Conservation (phyloP, 352 stramenopile genomes). For the Globisporangium irregulare region DNA sequence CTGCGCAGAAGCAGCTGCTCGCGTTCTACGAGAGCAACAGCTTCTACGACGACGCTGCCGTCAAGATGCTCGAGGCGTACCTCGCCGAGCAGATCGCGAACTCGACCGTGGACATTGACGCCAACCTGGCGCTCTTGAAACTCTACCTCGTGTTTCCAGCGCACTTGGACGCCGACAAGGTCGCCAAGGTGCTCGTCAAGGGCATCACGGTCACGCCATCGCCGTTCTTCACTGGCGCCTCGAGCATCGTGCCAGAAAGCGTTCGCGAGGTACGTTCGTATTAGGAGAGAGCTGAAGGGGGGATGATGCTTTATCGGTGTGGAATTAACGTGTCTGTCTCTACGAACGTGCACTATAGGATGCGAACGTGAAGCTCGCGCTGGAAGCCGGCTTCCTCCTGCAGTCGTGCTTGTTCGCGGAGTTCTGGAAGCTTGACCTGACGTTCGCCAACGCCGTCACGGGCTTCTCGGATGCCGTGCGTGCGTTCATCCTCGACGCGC, state of each 20-base stretch:
- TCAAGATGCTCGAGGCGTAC: constrained; percentile 64
- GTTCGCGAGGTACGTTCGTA: constrained; percentile 35
- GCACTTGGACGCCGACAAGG: constrained; percentile 49
- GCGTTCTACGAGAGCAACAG: constrained; percentile 37
- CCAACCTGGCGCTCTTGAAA: constrained; percentile 78
- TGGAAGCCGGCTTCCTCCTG: constrained; percentile 62
- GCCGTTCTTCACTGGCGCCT: constrained; percentile 73
- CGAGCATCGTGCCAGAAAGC: constrained; percentile 65
- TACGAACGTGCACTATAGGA: constrained; percentile 20
- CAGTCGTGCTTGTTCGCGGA: constrained; percentile 82
- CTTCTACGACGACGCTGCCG: constrained; percentile 47
- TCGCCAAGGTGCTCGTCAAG: constrained; percentile 72
- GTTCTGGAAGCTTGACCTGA: constrained; percentile 72
- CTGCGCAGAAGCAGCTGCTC: constrained; percentile 58
- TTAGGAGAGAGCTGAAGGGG: not conserved
- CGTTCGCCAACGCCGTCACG: constrained; percentile 55
- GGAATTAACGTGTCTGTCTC: not conserved
- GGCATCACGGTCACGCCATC: constrained; percentile 62
- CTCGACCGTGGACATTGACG: constrained; percentile 65
- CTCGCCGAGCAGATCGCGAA: constrained; percentile 70
- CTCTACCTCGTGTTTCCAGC: constrained; percentile 77
- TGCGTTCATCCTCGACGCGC: constrained; percentile 67
- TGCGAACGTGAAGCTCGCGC: constrained; percentile 47
- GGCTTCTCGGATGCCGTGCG: constrained; percentile 75
- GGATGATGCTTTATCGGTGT: not conserved